Conservation (phyloP, 805 yeast genomes). For the Monosporozyma servazzii region DNA sequence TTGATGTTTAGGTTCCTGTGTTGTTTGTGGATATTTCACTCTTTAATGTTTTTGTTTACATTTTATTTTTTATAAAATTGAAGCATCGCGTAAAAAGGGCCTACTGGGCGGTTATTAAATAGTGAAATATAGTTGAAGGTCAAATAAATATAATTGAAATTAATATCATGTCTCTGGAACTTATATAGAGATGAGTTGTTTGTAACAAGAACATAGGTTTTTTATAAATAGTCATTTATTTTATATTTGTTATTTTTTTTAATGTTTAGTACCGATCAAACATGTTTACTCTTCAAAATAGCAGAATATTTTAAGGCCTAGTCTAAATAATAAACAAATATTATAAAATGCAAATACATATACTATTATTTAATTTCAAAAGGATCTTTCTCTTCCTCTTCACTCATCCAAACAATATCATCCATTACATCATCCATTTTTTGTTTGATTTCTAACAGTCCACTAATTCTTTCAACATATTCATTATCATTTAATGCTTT, state of each 20-base stretch:
- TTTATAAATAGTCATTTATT: too few species aligned
- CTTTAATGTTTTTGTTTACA: neutral
- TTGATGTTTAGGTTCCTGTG: neutral
- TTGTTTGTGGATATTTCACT: neutral
- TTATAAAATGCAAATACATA: neutral
- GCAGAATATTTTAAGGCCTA: neutral
- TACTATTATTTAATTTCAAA: neutral
- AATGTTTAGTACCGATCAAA: neutral
- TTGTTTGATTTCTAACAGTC: slow-evolving; percentile 62
- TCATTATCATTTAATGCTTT: slow-evolving; percentile 56
- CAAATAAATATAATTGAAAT: too few species aligned
- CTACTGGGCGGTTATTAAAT: neutral
- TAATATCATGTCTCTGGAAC: too few species aligned
- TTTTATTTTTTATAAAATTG: neutral
- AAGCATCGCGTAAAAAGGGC: neutral
- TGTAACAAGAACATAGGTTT: too few species aligned
- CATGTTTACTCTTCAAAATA: neutral
- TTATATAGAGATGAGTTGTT: too few species aligned
- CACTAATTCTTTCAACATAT: slow-evolving; percentile 70
- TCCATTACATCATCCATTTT: slow-evolving; percentile 34
- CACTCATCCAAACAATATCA: slow-evolving; percentile 24
- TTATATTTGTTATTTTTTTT: neutral
- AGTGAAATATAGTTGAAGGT: neutral
- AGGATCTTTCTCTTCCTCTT: slow-evolving; percentile 7
- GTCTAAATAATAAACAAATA: neutral